Conservation (phyloP, 257 asterid species). For the Verbena officinalis region DNA sequence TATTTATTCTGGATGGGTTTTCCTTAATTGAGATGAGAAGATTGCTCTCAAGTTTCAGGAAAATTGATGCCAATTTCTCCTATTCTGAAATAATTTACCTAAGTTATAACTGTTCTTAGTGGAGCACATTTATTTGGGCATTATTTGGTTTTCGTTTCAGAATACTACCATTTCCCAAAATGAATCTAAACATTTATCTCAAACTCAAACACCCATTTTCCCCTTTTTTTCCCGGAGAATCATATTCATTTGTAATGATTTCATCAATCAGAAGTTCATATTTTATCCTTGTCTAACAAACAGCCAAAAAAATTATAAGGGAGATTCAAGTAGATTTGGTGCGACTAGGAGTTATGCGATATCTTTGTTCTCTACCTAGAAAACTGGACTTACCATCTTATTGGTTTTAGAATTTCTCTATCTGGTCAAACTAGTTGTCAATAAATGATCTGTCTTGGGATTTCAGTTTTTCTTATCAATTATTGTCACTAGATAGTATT, state of each 20-base stretch:
- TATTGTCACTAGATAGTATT: slow-evolving; percentile 6
- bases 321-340: not conserved
- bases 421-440: slow-evolving; percentile 3
- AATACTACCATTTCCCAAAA: no score
- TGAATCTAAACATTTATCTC: no score
- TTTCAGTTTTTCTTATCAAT: slow-evolving; percentile 6
- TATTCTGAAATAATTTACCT: slow-evolving; percentile 10
- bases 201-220: no score
- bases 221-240: no score
- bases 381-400: slow-evolving; percentile 6
- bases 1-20: slow-evolving; percentile 16
- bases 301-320: not conserved
- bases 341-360: not conserved
- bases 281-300: no score
- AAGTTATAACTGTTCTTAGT: slow-evolving; percentile 12
- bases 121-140: not conserved
- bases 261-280: no score
- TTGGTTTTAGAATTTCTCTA: slow-evolving; percentile 7
- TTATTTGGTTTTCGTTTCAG: no score
- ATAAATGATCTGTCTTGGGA: not conserved
- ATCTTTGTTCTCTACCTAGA: not conserved
- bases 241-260: no score
- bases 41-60: slow-evolving; percentile 18
- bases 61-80: slow-evolving; percentile 7
- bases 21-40: slow-evolving; percentile 13